Conservation (phyloP, 1,284 basidiomycete species). For the Xanthoconium separans region DNA sequence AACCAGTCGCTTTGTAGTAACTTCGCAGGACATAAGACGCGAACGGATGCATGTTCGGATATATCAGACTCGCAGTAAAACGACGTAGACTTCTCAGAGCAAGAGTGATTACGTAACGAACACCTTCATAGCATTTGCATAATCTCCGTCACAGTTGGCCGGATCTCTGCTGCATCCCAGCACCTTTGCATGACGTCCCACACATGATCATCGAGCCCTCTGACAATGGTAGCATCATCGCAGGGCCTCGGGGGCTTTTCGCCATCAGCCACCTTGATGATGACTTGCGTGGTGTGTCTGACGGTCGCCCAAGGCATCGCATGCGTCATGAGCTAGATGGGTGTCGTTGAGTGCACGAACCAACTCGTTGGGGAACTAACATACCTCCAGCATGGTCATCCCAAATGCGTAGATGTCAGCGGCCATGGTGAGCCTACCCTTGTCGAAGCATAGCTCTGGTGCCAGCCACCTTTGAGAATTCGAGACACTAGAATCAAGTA, state of each 20-base stretch:
- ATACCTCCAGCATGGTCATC: constrained; percentile 57
- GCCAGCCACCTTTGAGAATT: constrained; percentile 51
- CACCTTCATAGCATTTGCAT: constrained; percentile 19
- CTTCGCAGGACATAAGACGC: constrained; percentile 84
- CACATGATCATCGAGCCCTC: constrained; percentile 47
- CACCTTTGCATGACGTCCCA: constrained; percentile 47
- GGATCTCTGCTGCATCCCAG: constrained; percentile 38
- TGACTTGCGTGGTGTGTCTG: constrained; percentile 48
- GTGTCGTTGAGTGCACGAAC: not conserved
- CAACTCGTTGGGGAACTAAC: not conserved
- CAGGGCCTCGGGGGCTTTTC: constrained; percentile 43
- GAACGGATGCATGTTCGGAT: constrained; percentile 69
- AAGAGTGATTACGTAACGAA: constrained; percentile 13
- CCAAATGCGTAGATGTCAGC: constrained; percentile 55
- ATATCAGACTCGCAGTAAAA: not conserved
- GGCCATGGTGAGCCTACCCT: constrained; percentile 44
- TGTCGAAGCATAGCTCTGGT: constrained; percentile 52
- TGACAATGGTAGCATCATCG: constrained; percentile 31
- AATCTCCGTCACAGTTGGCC: constrained; percentile 45
- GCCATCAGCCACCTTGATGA: constrained; percentile 42
- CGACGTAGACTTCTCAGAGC: not conserved
- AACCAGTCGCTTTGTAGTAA: constrained; percentile 89
- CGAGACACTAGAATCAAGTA: constrained; percentile 23
- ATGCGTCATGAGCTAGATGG: constrained; percentile 47
- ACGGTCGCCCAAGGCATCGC: constrained; percentile 47